These are phyloP conservation scores for Salix brachista DNA, from an alignment of 345 rosid species.

Conservation along the genomic window DNA sequence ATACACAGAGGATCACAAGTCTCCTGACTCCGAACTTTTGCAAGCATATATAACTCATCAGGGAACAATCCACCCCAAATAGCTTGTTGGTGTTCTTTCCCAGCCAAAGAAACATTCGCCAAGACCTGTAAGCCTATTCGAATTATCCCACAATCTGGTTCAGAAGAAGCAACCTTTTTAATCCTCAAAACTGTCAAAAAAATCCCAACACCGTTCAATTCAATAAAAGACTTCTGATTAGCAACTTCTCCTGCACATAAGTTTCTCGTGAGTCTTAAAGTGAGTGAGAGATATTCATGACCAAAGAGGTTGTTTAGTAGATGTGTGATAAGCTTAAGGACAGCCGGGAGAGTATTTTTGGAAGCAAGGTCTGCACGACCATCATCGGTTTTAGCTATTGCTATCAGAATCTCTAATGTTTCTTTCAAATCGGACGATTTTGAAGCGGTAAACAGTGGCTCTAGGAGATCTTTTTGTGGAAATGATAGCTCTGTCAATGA, in stretches of 20 bases:
- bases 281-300: slow-evolving; percentile 30
- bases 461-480: slow-evolving; percentile 15
- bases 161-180: slow-evolving; percentile 9
- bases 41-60: slow-evolving; percentile 40
- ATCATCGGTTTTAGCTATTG: slow-evolving; percentile 35
- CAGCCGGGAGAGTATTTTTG: slow-evolving; percentile 35
- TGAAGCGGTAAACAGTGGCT: slow-evolving; percentile 38
- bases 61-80: slow-evolving; percentile 60
- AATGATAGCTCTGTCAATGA: no score
- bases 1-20: slow-evolving; percentile 76
- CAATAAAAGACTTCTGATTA: slow-evolving; percentile 62
- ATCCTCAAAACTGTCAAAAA: slow-evolving; percentile 31
- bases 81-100: slow-evolving; percentile 52
- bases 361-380: slow-evolving; percentile 68
- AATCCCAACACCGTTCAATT: slow-evolving; percentile 37
- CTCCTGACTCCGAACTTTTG: slow-evolving; percentile 38
- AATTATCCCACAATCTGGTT: slow-evolving; percentile 31
- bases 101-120: slow-evolving; percentile 67
- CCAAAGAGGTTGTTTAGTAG: slow-evolving; percentile 29
- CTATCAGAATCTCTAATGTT: slow-evolving; percentile 47
- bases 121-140: slow-evolving; percentile 45
- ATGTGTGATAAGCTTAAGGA: slow-evolving; percentile 37
- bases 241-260: slow-evolving; percentile 66
- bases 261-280: slow-evolving; percentile 66
- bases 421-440: slow-evolving; percentile 35